Base-by-base conservation (phyloP, 495 filamentous ascomycete genomes). In the Hyaloscypha finlandica region DNA sequence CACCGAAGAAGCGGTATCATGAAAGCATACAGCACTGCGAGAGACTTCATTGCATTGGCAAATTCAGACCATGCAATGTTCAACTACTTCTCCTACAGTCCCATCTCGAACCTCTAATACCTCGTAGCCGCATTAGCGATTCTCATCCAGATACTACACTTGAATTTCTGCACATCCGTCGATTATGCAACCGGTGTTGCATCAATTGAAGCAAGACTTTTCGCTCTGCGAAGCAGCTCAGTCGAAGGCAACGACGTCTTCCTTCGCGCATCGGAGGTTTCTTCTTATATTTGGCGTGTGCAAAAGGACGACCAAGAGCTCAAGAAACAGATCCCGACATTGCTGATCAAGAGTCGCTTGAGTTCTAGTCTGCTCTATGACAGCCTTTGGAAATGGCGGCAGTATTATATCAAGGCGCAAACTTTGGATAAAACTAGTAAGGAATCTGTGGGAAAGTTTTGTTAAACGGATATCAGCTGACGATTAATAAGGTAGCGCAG, bases 21-120 rank as follows among this genome's bases (percentile, higher is more conserved):
- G 16, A 64, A 57, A 57, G 62, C 62, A 22, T 64, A 64, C 33
- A 45, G 29, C 5, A 57, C 51, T 3, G 45, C 62, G 8, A 12
- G 35, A 16, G 51, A 56, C 5, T 56, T 56, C 53, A 31, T 56
- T n/a, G 2, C 53, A 48, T 48, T 48, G 16, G 16, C 16, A 48
- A 48, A 48, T 6, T 48, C 42, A 48, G 16, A 6, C 42, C 42
- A 48, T 16, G 42, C 42, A 48, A 14, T 16, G 9, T 48, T 48
- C 16, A 48, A 48, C 16, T 48, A 48, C 42, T 19, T 48, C 16
- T 16, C 42, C 4, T 19, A 48, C 42, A 19, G 11, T 48, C 42
- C 42, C 16, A 48, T 48, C 42, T 48, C 42, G 16, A 48, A 14
- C 42, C 16, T 48, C 8, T 4, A 19, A 19, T 48, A 48, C 16